Conservation (phyloP, 495 filamentous ascomycete species). For the Tuber magnatum region DNA sequence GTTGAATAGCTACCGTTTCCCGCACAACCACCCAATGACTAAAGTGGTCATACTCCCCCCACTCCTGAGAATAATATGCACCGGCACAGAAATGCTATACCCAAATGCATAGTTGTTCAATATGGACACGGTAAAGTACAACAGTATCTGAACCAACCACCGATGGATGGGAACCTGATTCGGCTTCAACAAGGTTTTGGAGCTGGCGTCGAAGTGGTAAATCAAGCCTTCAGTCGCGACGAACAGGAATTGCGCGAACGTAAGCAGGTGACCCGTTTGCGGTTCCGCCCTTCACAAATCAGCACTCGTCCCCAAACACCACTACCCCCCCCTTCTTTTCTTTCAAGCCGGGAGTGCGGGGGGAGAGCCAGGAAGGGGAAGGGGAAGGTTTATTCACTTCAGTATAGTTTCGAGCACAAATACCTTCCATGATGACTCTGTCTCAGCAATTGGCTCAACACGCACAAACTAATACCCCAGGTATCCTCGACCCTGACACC, state of each 20-base stretch:
- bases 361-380: background rate
- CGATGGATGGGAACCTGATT: slow-evolving; percentile 76
- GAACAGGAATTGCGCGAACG: slow-evolving; percentile 86
- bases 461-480: slow-evolving; percentile 1
- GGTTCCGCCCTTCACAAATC: slow-evolving; percentile 50
- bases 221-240: slow-evolving; percentile 71
- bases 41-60: slow-evolving; percentile 94
- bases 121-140: slow-evolving; percentile 87
- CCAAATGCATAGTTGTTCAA: slow-evolving; percentile 97
- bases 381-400: slow-evolving; percentile 55
- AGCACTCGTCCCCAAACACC: slow-evolving; percentile 24
- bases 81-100: slow-evolving; percentile 89
- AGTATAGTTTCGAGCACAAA: slow-evolving; percentile 94
- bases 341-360: slow-evolving; percentile 6
- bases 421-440: slow-evolving; percentile 50
- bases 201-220: slow-evolving; percentile 56
- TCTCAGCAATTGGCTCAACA: slow-evolving; percentile 6
- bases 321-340: no score
- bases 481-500: background rate
- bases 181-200: slow-evolving; percentile 61
- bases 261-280: slow-evolving; percentile 71
- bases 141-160: slow-evolving; percentile 79
- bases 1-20: slow-evolving; percentile 48
- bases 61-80: slow-evolving; percentile 93
- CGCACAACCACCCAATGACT: slow-evolving; percentile 72